Conservation (phyloP, 1,284 basidiomycete species). For the Puccinia triticina region DNA sequence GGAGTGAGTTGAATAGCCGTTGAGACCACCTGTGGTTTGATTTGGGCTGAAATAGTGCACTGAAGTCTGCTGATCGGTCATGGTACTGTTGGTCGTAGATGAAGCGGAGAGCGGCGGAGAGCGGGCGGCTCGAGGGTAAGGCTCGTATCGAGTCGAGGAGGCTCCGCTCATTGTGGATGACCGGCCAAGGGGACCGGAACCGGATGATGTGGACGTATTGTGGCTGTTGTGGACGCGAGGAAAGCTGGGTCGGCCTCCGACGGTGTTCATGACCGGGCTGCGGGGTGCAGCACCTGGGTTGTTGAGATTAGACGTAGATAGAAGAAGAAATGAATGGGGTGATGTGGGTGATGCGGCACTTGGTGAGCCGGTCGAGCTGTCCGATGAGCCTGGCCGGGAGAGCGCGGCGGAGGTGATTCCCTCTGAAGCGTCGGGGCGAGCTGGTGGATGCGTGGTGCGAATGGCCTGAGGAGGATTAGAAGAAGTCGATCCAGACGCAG, state of each 20-base stretch:
- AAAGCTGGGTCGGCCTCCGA: constrained; percentile 6
- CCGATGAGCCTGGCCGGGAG: constrained; percentile 26
- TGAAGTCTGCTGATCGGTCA: constrained; percentile 19
- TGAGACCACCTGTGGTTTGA: constrained; percentile 16
- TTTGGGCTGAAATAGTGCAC: constrained; percentile 7
- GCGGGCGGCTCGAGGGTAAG: constrained; percentile 29
- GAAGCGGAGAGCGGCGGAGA: constrained; percentile 23
- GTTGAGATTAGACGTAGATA: constrained; percentile 17
- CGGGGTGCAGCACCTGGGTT: not conserved
- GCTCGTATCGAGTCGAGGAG: constrained; percentile 32
- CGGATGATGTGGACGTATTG: not conserved
- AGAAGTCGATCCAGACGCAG: not conserved
- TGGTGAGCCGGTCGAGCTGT: constrained; percentile 33
- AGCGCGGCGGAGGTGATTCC: not conserved
- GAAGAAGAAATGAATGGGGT: constrained; percentile 23
- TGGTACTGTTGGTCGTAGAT: constrained; percentile 10
- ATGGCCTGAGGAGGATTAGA: constrained; percentile 18
- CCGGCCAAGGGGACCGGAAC: constrained; percentile 1
- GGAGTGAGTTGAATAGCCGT: constrained; percentile 23
- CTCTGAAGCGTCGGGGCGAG: constrained; percentile 10
- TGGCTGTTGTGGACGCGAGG: not conserved
- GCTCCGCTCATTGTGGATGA: not conserved
- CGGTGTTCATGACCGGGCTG: constrained; percentile 19
- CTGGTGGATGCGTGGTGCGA: constrained; percentile 12
- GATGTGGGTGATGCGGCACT: constrained; percentile 27